phyloP scores from a whole-genome alignment of 1,284 basidiomycete species.

The Cutaneotrichosporon sp. region DNA sequence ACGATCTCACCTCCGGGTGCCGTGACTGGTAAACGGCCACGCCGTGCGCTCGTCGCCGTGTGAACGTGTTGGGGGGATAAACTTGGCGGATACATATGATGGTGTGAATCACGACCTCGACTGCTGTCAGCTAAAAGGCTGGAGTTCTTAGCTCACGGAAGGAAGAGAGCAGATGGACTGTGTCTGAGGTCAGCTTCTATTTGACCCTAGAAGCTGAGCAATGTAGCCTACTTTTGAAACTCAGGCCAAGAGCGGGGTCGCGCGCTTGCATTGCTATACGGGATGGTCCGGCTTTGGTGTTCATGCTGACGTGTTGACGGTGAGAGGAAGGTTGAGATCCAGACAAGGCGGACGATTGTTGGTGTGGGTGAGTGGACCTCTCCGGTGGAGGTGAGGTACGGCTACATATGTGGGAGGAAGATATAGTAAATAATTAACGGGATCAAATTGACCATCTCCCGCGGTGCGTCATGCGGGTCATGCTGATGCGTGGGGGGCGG shows the following conservation, averaged over 20 bases:
- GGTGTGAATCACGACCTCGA: constrained; percentile 89
- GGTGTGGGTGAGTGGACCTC: constrained; percentile 4
- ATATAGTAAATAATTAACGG: not conserved
- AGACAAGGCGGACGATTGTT: constrained; percentile 2
- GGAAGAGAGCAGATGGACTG: constrained; percentile 41
- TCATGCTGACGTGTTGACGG: not conserved
- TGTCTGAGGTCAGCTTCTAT: constrained; percentile 30
- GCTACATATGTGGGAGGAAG: not conserved
- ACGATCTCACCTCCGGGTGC: constrained; percentile 80
- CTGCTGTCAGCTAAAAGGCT: constrained; percentile 53
- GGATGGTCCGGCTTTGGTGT: constrained; percentile 13
- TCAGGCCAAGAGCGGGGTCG: constrained; percentile 9
- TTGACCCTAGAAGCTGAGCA: not conserved
- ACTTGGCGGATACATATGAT: constrained; percentile 86
- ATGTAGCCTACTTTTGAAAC: constrained; percentile 14
- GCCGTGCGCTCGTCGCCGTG: constrained; percentile 80
- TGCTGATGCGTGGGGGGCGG: too few species aligned
- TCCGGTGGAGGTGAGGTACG: not conserved
- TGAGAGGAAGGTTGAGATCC: not conserved
- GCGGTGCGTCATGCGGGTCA: not conserved
- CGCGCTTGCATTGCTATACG: not conserved
- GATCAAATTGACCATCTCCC: constrained; percentile 8
- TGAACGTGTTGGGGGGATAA: constrained; percentile 84
- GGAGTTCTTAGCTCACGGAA: constrained; percentile 31
- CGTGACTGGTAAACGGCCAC: constrained; percentile 87